A percentile compares a stretch with the other conserved stretches of the same genome.
Evolutionary conservation across 2,329 filamentous ascomycete species (phyloP).

Genomic region (Claviceps pusilla): DNA sequence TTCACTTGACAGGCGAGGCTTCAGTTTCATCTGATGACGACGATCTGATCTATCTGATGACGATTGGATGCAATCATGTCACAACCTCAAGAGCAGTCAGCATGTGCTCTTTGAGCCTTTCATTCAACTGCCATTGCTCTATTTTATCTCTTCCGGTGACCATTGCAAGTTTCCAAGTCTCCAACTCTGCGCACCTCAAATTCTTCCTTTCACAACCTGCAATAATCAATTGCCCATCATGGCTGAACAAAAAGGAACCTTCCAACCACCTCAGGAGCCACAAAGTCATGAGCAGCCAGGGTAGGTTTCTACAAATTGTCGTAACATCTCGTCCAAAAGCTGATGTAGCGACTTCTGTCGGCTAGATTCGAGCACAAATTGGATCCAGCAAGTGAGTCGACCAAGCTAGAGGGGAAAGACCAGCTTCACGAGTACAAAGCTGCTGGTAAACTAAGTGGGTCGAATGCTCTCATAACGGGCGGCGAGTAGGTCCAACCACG

Average conservation of each 20-base stretch:
- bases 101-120: too few species aligned
- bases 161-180: neutral
- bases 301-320: conserved; percentile 8
- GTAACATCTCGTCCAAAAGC: neutral
- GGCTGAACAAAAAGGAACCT: conserved; percentile 15
- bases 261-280: conserved; percentile 18
- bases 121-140: neutral
- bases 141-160: neutral
- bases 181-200: neutral
- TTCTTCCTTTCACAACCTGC: neutral
- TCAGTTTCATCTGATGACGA: neutral
- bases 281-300: conserved; percentile 25
- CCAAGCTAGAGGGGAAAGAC: conserved; percentile 24
- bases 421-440: conserved; percentile 25
- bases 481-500: conserved; percentile 30
- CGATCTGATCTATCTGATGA: neutral
- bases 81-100: neutral
- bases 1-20: neutral
- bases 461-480: conserved; percentile 39
- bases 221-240: conserved; percentile 24
- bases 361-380: conserved; percentile 22
- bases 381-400: conserved; percentile 24
- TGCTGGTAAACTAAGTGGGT: conserved; percentile 32
- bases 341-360: neutral
- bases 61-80: neutral